phyloP scores from a whole-genome alignment of 1,284 basidiomycete genomes.

The Austroboletus olivaceoglutinosus region DNA sequence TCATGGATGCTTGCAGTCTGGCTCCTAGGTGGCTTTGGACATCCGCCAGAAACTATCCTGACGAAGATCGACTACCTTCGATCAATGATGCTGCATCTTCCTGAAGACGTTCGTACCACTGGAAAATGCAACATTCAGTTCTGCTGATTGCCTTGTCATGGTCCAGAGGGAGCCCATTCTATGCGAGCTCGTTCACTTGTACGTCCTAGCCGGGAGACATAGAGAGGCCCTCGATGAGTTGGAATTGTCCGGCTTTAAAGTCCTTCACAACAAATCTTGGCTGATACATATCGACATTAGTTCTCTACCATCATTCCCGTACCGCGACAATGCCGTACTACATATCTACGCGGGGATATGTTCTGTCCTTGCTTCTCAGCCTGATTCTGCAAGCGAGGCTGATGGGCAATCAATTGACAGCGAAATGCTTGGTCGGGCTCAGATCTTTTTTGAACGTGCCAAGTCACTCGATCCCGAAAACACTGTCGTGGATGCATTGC shows the following conservation, averaged over 20 bases:
- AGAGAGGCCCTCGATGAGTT: conserved; percentile 79
- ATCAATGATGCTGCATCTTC: conserved; percentile 64
- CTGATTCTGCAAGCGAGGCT: conserved; percentile 6
- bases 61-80: conserved; percentile 61
- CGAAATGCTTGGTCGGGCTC: conserved; percentile 54
- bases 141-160: conserved; percentile 14
- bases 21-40: conserved; percentile 45
- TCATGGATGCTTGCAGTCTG: conserved; percentile 74
- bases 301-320: conserved; percentile 83
- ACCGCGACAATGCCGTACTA: conserved; percentile 73
- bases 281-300: conserved; percentile 39
- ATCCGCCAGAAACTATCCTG: conserved; percentile 31
- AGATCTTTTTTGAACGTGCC: conserved; percentile 62
- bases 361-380: conserved; percentile 58
- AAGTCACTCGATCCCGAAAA: conserved; percentile 59
- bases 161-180: conserved; percentile 70
- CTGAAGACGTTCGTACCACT: conserved; percentile 53
- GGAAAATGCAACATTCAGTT: not conserved
- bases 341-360: conserved; percentile 83
- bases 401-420: conserved; percentile 13
- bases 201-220: conserved; percentile 58
- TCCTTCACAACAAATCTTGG: not conserved
- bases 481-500: conserved; percentile 48
- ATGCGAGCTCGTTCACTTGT: conserved; percentile 67
- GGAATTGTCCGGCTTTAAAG: conserved; percentile 63